Conservation (phyloP, 225 moss, liverwort and hornwort species). For the Polytrichum formosum region DNA sequence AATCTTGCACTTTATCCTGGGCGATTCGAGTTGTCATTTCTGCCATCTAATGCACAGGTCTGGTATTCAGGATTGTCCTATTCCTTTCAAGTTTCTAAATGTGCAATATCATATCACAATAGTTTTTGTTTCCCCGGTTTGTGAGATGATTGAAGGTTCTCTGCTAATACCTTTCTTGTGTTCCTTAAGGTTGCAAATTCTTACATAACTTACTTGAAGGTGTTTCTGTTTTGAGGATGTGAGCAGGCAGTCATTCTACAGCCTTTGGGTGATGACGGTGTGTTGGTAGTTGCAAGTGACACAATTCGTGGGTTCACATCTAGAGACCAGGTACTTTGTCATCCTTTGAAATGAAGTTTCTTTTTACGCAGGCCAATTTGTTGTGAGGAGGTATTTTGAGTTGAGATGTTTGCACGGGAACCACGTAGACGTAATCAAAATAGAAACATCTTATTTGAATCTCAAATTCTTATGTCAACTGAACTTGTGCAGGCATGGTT, state of each 20-base stretch:
- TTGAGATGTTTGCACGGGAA: neutral
- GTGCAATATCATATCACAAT: too few relatives aligned
- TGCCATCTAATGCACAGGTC: slow-evolving; percentile 84
- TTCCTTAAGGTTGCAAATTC: neutral
- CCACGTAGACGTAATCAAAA: neutral
- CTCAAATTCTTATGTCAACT: neutral
- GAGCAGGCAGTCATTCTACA: slow-evolving; percentile 89
- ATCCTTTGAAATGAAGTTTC: neutral
- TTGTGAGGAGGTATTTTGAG: neutral
- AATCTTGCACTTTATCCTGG: slow-evolving; percentile 86
- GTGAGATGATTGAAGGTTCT: too few relatives aligned
- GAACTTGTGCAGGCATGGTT: slow-evolving; percentile 69
- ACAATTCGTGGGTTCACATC: slow-evolving; percentile 86
- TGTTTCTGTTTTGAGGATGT: slow-evolving; percentile 1
- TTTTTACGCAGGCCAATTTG: neutral
- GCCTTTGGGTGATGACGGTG: slow-evolving; percentile 75
- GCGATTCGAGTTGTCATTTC: slow-evolving; percentile 79
- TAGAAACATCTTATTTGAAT: neutral
- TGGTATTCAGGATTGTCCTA: slow-evolving; percentile 1
- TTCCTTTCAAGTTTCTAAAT: too few relatives aligned
- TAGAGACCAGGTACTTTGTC: slow-evolving; percentile 63
- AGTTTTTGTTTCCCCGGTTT: too few relatives aligned
- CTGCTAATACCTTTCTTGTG: neutral
- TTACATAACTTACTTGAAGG: neutral
- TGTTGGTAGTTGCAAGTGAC: slow-evolving; percentile 73